Percentiles rank a stretch among this genome's conserved stretches.
These are phyloP conservation scores for Ganoderma resinaceum DNA, from an alignment of 1,284 basidiomycete species.

Conservation along the genomic window DNA sequence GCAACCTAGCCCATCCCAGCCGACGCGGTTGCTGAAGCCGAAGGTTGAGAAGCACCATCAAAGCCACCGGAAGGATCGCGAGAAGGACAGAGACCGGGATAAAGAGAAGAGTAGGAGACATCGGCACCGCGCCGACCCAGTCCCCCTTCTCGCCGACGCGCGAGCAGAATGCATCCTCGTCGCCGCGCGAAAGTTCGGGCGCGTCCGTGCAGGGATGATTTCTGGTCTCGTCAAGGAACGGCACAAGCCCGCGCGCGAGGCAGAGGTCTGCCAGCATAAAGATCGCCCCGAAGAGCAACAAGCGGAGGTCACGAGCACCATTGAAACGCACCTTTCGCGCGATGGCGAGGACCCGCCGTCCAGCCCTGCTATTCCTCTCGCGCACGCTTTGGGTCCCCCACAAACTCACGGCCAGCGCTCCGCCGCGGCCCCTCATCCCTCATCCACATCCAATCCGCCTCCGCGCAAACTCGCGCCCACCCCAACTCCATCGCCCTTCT, in stretches of 20 bases:
- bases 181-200: constrained; percentile 63
- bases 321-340: not conserved
- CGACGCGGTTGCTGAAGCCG: not conserved
- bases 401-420: not conserved
- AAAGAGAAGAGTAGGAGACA: constrained; percentile 12
- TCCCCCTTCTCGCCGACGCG: constrained; percentile 56
- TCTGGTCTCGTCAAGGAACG: constrained; percentile 44
- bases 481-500: constrained; percentile 8
- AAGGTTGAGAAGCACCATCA: constrained; percentile 11
- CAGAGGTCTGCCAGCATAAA: constrained; percentile 30
- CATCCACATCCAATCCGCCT: not conserved
- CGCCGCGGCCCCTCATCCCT: not conserved
- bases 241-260: constrained; percentile 16
- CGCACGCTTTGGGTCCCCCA: constrained; percentile 5
- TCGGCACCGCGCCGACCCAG: constrained; percentile 10
- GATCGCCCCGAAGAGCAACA: constrained; percentile 31
- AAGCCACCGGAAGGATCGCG: constrained; percentile 19
- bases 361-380: constrained; percentile 23
- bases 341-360: constrained; percentile 16
- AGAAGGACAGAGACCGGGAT: constrained; percentile 21
- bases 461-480: constrained; percentile 20
- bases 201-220: constrained; percentile 54
- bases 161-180: constrained; percentile 65
- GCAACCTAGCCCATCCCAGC: constrained; percentile 15
- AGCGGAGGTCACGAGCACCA: not conserved